Percentiles rank a stretch among this genome's conserved stretches.
Conservation (phyloP, 495 filamentous ascomycete species). For the Xylaria palmicola region DNA sequence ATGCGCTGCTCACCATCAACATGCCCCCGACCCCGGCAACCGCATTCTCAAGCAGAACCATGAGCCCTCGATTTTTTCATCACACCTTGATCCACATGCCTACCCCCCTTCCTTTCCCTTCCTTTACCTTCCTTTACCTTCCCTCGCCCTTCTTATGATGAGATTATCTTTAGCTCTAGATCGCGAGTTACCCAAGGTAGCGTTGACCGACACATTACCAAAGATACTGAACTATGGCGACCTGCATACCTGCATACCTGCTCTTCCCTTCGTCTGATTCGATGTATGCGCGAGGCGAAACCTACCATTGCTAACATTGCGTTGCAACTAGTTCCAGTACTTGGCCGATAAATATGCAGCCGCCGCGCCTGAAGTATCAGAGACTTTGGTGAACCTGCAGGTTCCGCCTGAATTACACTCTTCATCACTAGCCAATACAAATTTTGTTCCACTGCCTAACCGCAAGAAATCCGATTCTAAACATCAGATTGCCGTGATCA, state of each 20-base stretch:
- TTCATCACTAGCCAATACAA: conserved; percentile 40
- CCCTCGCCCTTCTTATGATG: conserved; percentile 50
- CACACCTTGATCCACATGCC: background rate
- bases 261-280: background rate
- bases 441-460: conserved; percentile 51
- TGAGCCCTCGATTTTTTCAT: background rate
- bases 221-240: conserved; percentile 33
- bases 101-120: too few species aligned
- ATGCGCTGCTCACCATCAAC: background rate
- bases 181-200: conserved; percentile 57
- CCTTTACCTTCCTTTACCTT: conserved; percentile 8
- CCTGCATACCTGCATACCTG: too few species aligned
- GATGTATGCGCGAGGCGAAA: background rate
- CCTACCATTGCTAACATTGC: conserved; percentile 16
- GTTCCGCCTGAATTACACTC: conserved; percentile 51
- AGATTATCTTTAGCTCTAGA: conserved; percentile 68
- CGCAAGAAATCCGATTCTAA: conserved; percentile 42
- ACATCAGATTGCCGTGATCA: conserved; percentile 54
- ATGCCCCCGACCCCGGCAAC: background rate
- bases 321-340: conserved; percentile 45
- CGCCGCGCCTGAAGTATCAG: conserved; percentile 50
- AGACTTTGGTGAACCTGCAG: conserved; percentile 55
- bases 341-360: conserved; percentile 60
- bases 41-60: background rate
- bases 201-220: conserved; percentile 51